These are phyloP conservation scores for Marasmius fiardii DNA, from an alignment of 1,284 basidiomycete genomes.

Conservation along the genomic window DNA sequence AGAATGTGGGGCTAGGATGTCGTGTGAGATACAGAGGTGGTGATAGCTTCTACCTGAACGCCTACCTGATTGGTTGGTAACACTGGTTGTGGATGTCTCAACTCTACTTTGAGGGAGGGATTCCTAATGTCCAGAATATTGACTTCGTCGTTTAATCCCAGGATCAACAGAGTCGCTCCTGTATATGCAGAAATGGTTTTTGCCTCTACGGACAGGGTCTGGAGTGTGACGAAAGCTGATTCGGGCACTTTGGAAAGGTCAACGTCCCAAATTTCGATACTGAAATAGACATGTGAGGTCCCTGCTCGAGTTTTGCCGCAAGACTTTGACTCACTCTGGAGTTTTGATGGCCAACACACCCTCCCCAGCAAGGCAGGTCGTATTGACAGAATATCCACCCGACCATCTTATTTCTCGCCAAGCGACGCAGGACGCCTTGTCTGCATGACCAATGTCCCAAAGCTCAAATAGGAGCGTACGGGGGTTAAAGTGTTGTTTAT, in stretches of 20 bases:
- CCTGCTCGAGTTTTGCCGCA: not conserved
- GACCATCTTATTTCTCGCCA: slow-evolving; percentile 29
- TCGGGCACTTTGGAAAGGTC: slow-evolving; percentile 30
- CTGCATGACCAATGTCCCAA: slow-evolving; percentile 41
- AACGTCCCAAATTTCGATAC: slow-evolving; percentile 34
- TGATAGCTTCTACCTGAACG: not conserved
- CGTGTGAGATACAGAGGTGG: slow-evolving; percentile 10
- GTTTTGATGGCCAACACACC: slow-evolving; percentile 38
- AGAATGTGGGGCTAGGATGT: slow-evolving; percentile 29
- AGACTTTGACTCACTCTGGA: slow-evolving; percentile 30
- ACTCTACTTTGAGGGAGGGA: slow-evolving; percentile 23
- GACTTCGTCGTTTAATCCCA: slow-evolving; percentile 26
- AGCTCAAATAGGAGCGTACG: slow-evolving; percentile 41
- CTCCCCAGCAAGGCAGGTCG: slow-evolving; percentile 20
- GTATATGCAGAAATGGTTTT: slow-evolving; percentile 29
- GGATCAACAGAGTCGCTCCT: slow-evolving; percentile 34
- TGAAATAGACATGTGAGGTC: slow-evolving; percentile 16
- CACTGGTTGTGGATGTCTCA: slow-evolving; percentile 23
- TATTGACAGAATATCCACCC: slow-evolving; percentile 39
- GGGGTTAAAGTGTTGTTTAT: slow-evolving; percentile 19
- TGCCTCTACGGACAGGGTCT: slow-evolving; percentile 25
- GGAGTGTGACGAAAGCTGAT: slow-evolving; percentile 31
- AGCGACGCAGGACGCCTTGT: slow-evolving; percentile 33
- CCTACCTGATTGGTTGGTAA: slow-evolving; percentile 10
- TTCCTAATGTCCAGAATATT: slow-evolving; percentile 26